phyloP scores from a whole-genome alignment of 345 rosid genomes.

The Bretschneidera sinensis region DNA sequence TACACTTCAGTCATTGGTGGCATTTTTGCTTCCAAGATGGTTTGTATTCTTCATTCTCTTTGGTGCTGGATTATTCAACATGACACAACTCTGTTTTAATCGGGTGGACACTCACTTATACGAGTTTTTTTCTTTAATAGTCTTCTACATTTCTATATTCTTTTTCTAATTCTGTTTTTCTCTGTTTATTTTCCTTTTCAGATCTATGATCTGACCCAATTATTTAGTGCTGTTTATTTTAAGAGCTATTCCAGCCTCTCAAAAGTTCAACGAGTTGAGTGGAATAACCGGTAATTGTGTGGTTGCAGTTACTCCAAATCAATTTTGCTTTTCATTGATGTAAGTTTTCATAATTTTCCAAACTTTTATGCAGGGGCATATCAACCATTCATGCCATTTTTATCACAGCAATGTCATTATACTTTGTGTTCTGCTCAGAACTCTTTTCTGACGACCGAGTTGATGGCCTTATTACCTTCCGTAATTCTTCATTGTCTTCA shows the following conservation, averaged over 20 bases:
- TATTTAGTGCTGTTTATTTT: conserved; percentile 46
- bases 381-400: too few relatives aligned
- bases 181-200: conserved; percentile 18
- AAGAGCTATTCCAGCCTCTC: conserved; percentile 53
- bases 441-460: conserved; percentile 35
- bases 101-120: too few relatives aligned
- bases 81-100: too few relatives aligned
- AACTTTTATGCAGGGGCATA: conserved; percentile 42
- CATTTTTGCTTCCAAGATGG: conserved; percentile 53
- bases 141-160: neutral
- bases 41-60: conserved; percentile 17
- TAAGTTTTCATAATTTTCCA: conserved; percentile 1
- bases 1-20: conserved; percentile 56
- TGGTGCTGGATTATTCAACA: neutral
- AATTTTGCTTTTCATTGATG: neutral
- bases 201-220: conserved; percentile 59
- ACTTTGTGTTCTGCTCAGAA: conserved; percentile 60
- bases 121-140: neutral
- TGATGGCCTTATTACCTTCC: conserved; percentile 36
- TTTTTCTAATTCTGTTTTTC: conserved; percentile 2
- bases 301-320: neutral
- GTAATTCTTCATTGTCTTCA: conserved; percentile 46
- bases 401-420: conserved; percentile 47
- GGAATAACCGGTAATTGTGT: conserved; percentile 58
- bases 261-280: conserved; percentile 45